Evolutionary conservation across 495 filamentous ascomycete genomes (phyloP).

Genomic region (Cairneyella variabilis): DNA sequence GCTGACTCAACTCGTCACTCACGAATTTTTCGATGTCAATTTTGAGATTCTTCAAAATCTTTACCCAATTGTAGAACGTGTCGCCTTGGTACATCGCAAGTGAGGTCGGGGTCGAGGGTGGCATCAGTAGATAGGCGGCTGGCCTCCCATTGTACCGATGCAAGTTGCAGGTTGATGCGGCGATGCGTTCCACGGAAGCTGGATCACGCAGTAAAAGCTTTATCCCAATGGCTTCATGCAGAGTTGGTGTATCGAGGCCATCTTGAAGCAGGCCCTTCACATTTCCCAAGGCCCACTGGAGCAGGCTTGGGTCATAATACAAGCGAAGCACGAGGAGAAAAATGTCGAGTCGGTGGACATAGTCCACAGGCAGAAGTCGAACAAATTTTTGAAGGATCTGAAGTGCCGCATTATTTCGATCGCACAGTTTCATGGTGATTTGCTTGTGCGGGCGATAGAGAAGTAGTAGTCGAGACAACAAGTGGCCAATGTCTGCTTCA

Average conservation of each 20-base stretch:
- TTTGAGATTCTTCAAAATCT: neutral
- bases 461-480: neutral
- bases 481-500: neutral
- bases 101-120: neutral
- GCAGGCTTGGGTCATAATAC: neutral
- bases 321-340: neutral
- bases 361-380: neutral
- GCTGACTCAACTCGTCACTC: neutral
- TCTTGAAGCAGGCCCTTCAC: neutral
- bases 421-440: neutral
- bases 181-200: neutral
- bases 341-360: neutral
- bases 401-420: neutral
- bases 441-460: conserved; percentile 5
- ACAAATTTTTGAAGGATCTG: too few relatives aligned
- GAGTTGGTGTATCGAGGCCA: neutral
- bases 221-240: neutral
- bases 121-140: neutral
- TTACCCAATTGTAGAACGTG: neutral
- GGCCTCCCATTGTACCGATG: neutral
- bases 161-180: neutral
- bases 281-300: neutral
- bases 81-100: neutral
- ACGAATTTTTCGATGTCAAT: neutral
- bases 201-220: neutral